phyloP scores from a whole-genome alignment of 176 grass and related monocot species.

The Cenchrus americanus region DNA sequence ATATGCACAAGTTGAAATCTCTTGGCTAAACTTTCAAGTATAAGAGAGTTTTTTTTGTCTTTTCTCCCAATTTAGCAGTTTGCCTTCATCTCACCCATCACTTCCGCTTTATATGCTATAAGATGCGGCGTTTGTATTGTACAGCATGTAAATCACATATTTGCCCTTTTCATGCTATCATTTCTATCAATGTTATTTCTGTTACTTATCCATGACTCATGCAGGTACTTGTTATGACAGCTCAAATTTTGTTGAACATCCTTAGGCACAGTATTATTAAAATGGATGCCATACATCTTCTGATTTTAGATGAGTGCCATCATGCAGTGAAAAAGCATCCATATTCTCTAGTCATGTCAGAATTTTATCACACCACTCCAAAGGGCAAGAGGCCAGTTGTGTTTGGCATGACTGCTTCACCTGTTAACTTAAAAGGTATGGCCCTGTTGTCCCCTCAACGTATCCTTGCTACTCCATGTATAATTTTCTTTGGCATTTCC shows the following conservation, averaged over 20 bases:
- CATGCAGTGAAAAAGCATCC: constrained; percentile 99
- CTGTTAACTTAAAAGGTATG: constrained; percentile 97
- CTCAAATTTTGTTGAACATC: constrained; percentile 99
- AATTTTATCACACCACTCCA: constrained; percentile 95
- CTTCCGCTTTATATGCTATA: not conserved
- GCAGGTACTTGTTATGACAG: constrained; percentile 99
- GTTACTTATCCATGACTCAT: constrained; percentile 44
- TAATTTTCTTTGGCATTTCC: constrained; percentile 23
- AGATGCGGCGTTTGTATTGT: not conserved
- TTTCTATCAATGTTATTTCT: constrained; percentile 17
- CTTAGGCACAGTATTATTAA: constrained; percentile 99
- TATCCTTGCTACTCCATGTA: constrained; percentile 26
- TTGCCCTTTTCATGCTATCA: constrained; percentile 7
- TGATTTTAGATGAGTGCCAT: constrained; percentile 99
- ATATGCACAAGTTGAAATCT: not conserved
- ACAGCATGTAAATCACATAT: not conserved
- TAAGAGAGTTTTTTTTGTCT: not conserved
- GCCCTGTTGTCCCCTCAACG: constrained; percentile 41
- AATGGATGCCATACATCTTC: constrained; percentile 98
- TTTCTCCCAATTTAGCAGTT: not conserved
- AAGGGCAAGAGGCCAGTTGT: constrained; percentile 91
- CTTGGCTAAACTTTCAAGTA: not conserved
- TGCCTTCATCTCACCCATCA: not conserved
- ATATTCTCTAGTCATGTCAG: constrained; percentile 99
- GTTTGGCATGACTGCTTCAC: constrained; percentile 99